These are phyloP conservation scores for Atkinsonella texensis DNA, from an alignment of 2,329 filamentous ascomycete genomes.

Conservation along the genomic window DNA sequence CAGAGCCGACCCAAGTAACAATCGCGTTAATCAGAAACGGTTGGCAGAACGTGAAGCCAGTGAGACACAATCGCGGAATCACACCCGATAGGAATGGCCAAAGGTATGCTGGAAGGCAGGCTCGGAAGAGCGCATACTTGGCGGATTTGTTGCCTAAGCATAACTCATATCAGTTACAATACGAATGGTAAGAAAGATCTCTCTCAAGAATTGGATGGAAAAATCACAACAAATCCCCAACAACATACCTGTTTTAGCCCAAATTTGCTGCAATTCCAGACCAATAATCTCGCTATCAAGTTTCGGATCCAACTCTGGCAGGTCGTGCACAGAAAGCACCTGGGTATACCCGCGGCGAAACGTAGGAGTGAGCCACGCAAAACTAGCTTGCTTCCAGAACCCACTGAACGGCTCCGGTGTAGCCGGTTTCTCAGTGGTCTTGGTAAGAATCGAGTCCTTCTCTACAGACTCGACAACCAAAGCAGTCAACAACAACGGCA, in stretches of 20 bases:
- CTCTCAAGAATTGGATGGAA: background rate
- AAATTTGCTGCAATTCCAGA: too few relatives aligned
- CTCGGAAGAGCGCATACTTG: background rate
- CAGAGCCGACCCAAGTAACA: constrained; percentile 19
- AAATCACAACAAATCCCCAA: too few relatives aligned
- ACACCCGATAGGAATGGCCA: constrained; percentile 16
- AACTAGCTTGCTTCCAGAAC: background rate
- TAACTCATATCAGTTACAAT: too few relatives aligned
- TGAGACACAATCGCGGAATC: constrained; percentile 19
- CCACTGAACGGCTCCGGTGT: background rate
- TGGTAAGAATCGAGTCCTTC: too few relatives aligned
- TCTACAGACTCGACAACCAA: too few relatives aligned
- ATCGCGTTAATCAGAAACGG: constrained; percentile 30
- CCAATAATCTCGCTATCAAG: constrained; percentile 8
- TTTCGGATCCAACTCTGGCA: background rate
- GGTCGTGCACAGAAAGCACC: constrained; percentile 1
- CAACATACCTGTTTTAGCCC: too few relatives aligned
- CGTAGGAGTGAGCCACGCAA: background rate
- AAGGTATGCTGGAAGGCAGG: constrained; percentile 10
- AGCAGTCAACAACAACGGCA: too few relatives aligned
- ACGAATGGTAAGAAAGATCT: too few relatives aligned
- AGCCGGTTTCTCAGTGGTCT: too few relatives aligned
- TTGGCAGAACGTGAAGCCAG: constrained; percentile 23
- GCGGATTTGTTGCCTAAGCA: constrained; percentile 4
- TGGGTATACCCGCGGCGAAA: background rate